phyloP scores from a whole-genome alignment of 1,284 basidiomycete species.

The Puccinia horiana region DNA sequence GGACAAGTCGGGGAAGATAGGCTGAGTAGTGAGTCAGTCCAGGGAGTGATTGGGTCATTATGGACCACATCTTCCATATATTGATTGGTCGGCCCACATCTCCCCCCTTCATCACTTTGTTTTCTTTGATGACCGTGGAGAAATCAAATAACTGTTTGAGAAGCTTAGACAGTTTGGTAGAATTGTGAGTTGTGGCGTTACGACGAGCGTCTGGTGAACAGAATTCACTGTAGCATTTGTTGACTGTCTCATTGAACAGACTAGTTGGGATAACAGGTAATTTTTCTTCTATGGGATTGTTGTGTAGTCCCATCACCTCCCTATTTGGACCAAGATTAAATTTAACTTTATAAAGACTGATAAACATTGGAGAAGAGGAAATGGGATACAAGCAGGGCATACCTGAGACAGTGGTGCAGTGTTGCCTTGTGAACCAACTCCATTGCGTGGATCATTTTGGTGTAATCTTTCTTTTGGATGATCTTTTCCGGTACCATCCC shows the following conservation, averaged over 20 bases:
- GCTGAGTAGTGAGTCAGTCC: neutral
- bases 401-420: neutral
- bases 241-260: neutral
- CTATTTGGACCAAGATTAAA: too few species aligned
- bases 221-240: neutral
- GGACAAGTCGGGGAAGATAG: neutral
- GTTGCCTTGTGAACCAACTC: neutral
- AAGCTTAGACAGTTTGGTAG: neutral
- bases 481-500: neutral
- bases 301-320: neutral
- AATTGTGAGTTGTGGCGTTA: neutral
- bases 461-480: neutral
- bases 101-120: neutral
- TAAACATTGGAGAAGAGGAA: too few species aligned
- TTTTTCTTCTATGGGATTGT: neutral
- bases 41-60: neutral
- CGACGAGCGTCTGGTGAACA: neutral
- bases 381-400: too few species aligned
- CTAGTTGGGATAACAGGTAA: neutral
- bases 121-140: neutral
- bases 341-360: too few species aligned
- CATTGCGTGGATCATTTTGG: neutral
- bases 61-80: constrained; percentile 16
- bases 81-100: neutral
- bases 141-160: neutral